phyloP scores from a whole-genome alignment of 495 filamentous ascomycete genomes.

The Penicillium verhagenii region DNA sequence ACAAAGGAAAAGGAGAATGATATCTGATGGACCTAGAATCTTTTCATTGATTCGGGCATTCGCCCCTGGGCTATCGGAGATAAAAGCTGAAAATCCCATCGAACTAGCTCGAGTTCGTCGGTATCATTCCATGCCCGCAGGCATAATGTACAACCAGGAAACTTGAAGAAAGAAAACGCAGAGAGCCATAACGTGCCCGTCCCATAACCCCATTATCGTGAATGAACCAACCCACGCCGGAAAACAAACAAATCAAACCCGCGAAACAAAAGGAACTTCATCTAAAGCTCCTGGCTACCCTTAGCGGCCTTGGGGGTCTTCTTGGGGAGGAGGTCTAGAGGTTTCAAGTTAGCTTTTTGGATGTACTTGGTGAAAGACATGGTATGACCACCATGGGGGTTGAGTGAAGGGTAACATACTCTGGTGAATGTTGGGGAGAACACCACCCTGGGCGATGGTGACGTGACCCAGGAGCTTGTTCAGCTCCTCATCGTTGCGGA shows the following conservation, averaged over 20 bases:
- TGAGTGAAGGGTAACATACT: constrained; percentile 58
- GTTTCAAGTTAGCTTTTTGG: constrained; percentile 40
- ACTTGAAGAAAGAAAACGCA: constrained; percentile 67
- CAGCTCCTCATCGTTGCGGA: constrained; percentile 99
- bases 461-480: constrained; percentile 99
- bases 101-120: constrained; percentile 35
- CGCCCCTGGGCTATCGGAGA: constrained; percentile 28
- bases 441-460: constrained; percentile 99
- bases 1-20: neutral
- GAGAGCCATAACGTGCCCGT: constrained; percentile 74
- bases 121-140: constrained; percentile 65
- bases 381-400: neutral
- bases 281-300: constrained; percentile 89
- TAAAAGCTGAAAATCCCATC: constrained; percentile 29
- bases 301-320: constrained; percentile 94
- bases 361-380: neutral
- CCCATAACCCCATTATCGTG: constrained; percentile 90
- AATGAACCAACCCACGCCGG: constrained; percentile 63
- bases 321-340: constrained; percentile 90
- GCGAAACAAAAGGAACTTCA: constrained; percentile 44
- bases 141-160: constrained; percentile 93
- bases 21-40: constrained; percentile 27
- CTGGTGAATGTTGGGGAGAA: constrained; percentile 97
- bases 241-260: constrained; percentile 58
- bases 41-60: constrained; percentile 28